A percentile compares a stretch with the other conserved stretches of the same genome.
These are phyloP conservation scores for Candida tunisiensis DNA, from an alignment of 1,139 yeast genomes.

Conservation along the genomic window DNA sequence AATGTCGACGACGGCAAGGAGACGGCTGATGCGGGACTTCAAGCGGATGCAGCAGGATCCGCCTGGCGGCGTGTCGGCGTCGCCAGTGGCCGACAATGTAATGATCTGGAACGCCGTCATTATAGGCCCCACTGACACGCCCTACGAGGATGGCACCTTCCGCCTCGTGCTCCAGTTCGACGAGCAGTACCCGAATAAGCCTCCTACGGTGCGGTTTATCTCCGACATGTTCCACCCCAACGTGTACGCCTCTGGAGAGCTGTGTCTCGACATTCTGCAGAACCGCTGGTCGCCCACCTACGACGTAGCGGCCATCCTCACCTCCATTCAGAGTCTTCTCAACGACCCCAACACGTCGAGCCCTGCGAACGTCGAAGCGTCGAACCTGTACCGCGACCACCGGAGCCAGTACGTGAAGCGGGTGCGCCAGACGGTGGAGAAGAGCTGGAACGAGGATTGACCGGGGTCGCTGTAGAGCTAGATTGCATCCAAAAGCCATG, in stretches of 20 bases:
- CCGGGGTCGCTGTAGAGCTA: no score
- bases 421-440: conserved; percentile 85
- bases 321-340: conserved; percentile 53
- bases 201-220: conserved; percentile 81
- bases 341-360: conserved; percentile 95
- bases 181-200: conserved; percentile 95
- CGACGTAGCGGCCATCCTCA: conserved; percentile 91
- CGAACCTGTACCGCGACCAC: conserved; percentile 88
- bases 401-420: conserved; percentile 81
- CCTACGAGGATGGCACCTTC: conserved; percentile 96
- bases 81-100: conserved; percentile 92
- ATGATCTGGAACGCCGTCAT: conserved; percentile 98
- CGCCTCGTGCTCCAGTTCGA: conserved; percentile 75
- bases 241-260: conserved; percentile 89
- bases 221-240: conserved; percentile 97
- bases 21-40: conserved; percentile 97
- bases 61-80: conserved; percentile 95
- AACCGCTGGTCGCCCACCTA: conserved; percentile 99
- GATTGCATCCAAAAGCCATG: no score
- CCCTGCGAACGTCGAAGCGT: conserved; percentile 98
- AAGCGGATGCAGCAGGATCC: conserved; percentile 98
- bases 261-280: conserved; percentile 88
- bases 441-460: conserved; percentile 20
- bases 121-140: conserved; percentile 95
- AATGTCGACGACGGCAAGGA: conserved; percentile 96